phyloP scores from a whole-genome alignment of 306 rosid species.

The Vigna unguiculata region DNA sequence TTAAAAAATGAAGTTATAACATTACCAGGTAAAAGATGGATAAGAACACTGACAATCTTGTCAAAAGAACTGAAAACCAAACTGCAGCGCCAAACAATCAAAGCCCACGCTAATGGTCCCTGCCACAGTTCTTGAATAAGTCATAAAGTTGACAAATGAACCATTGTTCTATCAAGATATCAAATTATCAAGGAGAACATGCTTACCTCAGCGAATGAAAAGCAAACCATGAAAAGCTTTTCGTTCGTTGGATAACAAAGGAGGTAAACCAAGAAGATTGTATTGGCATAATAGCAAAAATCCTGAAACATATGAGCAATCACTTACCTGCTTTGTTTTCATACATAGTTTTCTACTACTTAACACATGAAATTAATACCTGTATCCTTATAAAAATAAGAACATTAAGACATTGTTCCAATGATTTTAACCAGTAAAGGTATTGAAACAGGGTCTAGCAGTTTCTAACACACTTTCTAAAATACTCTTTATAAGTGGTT shows the following conservation, averaged over 20 bases:
- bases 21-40: constrained; percentile 76
- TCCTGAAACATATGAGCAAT: constrained; percentile 59
- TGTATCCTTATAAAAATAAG: constrained; percentile 11
- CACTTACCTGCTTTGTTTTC: constrained; percentile 35
- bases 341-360: background rate
- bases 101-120: constrained; percentile 92
- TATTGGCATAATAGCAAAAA: constrained; percentile 86
- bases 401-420: constrained; percentile 7
- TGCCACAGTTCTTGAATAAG: constrained; percentile 44
- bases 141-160: constrained; percentile 31
- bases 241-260: constrained; percentile 73
- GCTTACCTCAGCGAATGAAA: constrained; percentile 88
- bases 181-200: constrained; percentile 22
- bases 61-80: constrained; percentile 82
- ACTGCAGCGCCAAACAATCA: constrained; percentile 90
- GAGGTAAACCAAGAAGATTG: constrained; percentile 73
- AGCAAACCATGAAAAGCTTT: constrained; percentile 82
- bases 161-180: background rate
- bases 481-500: background rate
- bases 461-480: background rate
- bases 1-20: constrained; percentile 14
- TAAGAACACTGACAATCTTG: constrained; percentile 82
- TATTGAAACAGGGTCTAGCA: constrained; percentile 5
- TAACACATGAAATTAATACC: background rate
- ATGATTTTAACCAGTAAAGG: background rate